Evolutionary conservation across 2,329 filamentous ascomycete genomes (phyloP).

Genomic region (Hymenoscyphus fraxineus): DNA sequence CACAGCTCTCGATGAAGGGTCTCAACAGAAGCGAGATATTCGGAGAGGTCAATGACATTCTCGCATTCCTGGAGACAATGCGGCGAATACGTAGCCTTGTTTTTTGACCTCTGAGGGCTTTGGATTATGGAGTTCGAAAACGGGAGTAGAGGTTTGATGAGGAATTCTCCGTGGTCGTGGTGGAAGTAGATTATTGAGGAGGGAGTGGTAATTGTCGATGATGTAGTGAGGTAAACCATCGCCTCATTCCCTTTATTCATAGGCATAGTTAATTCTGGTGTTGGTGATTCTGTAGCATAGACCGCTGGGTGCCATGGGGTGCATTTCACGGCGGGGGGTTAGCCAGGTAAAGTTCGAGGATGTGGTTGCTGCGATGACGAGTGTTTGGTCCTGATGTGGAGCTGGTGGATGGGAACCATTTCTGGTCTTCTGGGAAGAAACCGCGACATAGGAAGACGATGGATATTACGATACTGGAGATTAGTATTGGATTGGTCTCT

Average conservation of each 20-base stretch:
- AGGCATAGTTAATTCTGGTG: conserved; percentile 45
- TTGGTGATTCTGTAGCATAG: conserved; percentile 51
- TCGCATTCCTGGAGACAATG: conserved; percentile 47
- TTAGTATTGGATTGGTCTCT: too few relatives aligned
- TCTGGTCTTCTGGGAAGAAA: background rate
- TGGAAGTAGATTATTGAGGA: conserved; percentile 61
- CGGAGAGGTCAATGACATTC: conserved; percentile 42
- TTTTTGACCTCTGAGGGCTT: conserved; percentile 39
- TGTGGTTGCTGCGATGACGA: conserved; percentile 49
- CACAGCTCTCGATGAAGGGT: conserved; percentile 36
- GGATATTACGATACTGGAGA: too few relatives aligned
- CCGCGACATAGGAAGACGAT: conserved; percentile 10
- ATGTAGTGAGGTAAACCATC: conserved; percentile 49
- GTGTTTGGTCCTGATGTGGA: conserved; percentile 9
- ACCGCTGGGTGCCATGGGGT: conserved; percentile 14
- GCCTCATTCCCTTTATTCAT: conserved; percentile 50
- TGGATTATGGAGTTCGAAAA: conserved; percentile 36
- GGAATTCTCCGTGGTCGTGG: conserved; percentile 56
- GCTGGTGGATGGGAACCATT: conserved; percentile 6
- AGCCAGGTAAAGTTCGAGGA: conserved; percentile 39
- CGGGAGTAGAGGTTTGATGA: conserved; percentile 37
- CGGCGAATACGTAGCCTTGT: conserved; percentile 54
- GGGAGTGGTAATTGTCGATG: conserved; percentile 56
- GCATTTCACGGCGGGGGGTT: conserved; percentile 15
- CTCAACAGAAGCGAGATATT: conserved; percentile 47